A percentile compares a stretch with the other conserved stretches of the same genome.
These are phyloP conservation scores for Mycena sp. DNA, from an alignment of 1,284 basidiomycete species.

Conservation along the genomic window DNA sequence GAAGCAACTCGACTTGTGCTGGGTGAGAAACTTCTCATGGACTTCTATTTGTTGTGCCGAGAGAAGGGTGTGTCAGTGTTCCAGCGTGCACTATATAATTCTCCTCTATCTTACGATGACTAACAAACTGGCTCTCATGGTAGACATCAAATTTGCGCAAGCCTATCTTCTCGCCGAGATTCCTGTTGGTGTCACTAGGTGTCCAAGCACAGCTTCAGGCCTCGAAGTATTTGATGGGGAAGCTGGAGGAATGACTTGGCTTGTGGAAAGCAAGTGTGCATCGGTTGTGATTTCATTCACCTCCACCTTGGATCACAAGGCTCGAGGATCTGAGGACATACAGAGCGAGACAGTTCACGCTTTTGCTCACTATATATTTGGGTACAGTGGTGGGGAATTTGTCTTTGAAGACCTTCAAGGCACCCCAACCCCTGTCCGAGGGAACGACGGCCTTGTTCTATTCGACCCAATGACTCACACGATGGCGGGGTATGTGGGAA, in stretches of 20 bases:
- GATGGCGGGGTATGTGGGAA: no score
- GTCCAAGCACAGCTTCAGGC: neutral
- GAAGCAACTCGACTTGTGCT: neutral
- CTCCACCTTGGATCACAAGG: neutral
- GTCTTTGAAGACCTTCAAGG: constrained; percentile 3
- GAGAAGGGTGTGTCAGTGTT: neutral
- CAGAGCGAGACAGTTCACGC: neutral
- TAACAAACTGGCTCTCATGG: neutral
- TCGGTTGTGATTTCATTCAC: constrained; percentile 2
- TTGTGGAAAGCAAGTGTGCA: neutral
- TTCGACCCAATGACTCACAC: constrained; percentile 8
- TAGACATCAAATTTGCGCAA: neutral
- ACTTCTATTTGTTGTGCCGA: neutral
- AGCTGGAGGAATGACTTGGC: neutral
- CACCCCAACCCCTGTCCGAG: neutral
- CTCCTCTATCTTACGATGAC: neutral
- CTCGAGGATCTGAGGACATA: neutral
- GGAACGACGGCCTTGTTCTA: neutral
- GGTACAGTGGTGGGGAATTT: neutral
- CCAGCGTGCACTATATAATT: neutral
- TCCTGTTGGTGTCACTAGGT: neutral
- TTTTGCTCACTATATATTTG: constrained; percentile 7
- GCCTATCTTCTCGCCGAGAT: neutral
- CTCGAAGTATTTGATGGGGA: neutral
- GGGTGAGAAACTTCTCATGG: neutral